These are phyloP conservation scores for Raphanus hybrid DNA, from an alignment of 441 rosid genomes.

Conservation along the genomic window DNA sequence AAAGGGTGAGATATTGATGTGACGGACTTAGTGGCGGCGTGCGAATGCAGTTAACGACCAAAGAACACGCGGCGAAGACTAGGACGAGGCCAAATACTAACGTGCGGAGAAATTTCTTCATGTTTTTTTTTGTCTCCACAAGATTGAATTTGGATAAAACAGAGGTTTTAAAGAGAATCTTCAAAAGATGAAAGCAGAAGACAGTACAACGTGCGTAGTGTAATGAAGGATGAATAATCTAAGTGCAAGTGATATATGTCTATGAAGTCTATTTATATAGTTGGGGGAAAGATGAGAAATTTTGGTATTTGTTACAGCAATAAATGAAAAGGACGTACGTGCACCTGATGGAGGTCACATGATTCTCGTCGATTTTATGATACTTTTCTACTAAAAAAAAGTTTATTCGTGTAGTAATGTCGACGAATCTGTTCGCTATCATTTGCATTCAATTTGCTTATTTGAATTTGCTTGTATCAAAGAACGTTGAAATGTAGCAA, in stretches of 20 bases:
- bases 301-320: conserved; percentile 20
- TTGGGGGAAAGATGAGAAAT: conserved; percentile 17
- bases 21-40: conserved; percentile 46
- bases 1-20: conserved; percentile 21
- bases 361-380: conserved; percentile 36
- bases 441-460: conserved; percentile 6
- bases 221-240: conserved; percentile 17
- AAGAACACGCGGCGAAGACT: conserved; percentile 41
- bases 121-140: not conserved
- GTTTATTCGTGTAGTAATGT: conserved; percentile 10
- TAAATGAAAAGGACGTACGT: conserved; percentile 29
- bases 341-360: conserved; percentile 43
- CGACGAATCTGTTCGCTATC: conserved; percentile 19
- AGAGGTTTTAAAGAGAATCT: conserved; percentile 5
- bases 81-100: conserved; percentile 23
- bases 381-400: not conserved
- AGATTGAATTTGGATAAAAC: not conserved
- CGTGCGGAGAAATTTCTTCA: conserved; percentile 33
- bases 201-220: conserved; percentile 17
- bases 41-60: conserved; percentile 42
- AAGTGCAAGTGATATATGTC: conserved; percentile 16
- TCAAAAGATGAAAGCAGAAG: conserved; percentile 18
- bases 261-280: conserved; percentile 24
- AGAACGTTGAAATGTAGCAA: conserved; percentile 16
- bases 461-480: conserved; percentile 23